Evolutionary conservation across 2,329 filamentous ascomycete genomes (phyloP), one percentile per base, ranked within the genome.

Genomic region (Colletotrichum incanum): DNA sequence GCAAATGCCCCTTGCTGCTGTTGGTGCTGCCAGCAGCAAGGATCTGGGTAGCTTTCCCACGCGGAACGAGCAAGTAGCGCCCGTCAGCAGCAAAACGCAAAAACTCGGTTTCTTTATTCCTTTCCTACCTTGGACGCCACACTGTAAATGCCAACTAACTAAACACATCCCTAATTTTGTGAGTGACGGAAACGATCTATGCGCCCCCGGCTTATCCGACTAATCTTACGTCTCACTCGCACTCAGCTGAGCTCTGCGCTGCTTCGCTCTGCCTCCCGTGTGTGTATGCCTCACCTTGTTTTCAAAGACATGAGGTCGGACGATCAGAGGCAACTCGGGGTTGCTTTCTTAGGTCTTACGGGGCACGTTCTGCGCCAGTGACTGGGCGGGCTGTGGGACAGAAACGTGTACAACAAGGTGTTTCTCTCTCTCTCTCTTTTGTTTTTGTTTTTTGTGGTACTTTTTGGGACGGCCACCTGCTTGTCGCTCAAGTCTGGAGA

Each of bases 61-160:
- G 54, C 62, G 45, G 61, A 56, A 61, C 28, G 55, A 56, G 56
- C 54, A 55, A 23, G 34, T 62, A 67, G 58, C 56, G 41, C 62
- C 68, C 50, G 50, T 59, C 64, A 67, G 58, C 69, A 71, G 50
- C 31, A 52, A 63, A 1, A 9, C 20, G 39, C 26, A 67, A 49
- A 28, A 28, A 31, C 7, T 9, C 20, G 7, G 37, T 64, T 68
- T 28, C 12, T 26, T 37, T 37, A 11, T 7, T 55, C 18, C 45
- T 26, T 39, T 23, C 20, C 41, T 26, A n/a, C 28, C 45, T 45
- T 41, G 5, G 8, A 60, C 60, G 70, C 70, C 70, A 72, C 60
- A 72, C 65, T 60, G 65, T 61, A 70, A 69, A 55, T 56, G 41
- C 47, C 37, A 23, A 26, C 16, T n/a, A 31, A n/a, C 9, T 37